These are phyloP conservation scores for Nitzschia palea DNA, from an alignment of 108 stramenopile species.

Conservation along the genomic window DNA sequence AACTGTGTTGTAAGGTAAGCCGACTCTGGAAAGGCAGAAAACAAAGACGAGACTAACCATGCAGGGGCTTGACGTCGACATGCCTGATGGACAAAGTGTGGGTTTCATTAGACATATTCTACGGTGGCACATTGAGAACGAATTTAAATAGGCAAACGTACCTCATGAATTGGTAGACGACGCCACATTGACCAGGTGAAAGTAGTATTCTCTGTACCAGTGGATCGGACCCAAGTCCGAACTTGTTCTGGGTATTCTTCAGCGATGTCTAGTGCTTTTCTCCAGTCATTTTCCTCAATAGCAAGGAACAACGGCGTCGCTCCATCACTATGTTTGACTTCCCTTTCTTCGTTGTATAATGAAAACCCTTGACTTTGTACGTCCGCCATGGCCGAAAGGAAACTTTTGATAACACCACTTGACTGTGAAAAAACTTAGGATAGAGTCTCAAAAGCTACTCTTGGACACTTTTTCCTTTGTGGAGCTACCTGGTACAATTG, in stretches of 20 bases:
- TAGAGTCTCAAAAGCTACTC: no score
- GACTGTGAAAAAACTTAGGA: background rate
- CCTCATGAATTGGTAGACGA: conserved; percentile 74
- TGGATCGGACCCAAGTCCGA: conserved; percentile 49
- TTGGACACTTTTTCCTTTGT: no score
- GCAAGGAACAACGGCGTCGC: conserved; percentile 58
- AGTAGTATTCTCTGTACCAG: conserved; percentile 49
- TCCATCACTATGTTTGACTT: conserved; percentile 47
- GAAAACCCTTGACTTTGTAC: background rate
- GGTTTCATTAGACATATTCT: background rate
- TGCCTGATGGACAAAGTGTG: conserved; percentile 37
- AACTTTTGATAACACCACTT: background rate
- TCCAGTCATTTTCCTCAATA: conserved; percentile 55
- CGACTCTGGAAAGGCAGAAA: conserved; percentile 50
- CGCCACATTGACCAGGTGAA: conserved; percentile 57
- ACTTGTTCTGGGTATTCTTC: conserved; percentile 40
- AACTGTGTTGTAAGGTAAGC: conserved; percentile 50
- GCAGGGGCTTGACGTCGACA: conserved; percentile 75
- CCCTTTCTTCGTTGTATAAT: conserved; percentile 23
- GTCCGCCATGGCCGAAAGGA: background rate
- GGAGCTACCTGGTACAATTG: no score
- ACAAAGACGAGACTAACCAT: conserved; percentile 55
- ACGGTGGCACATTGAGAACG: no score
- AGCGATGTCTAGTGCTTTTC: conserved; percentile 41
- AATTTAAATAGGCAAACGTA: conserved; percentile 15